Percentiles rank a stretch among this genome's conserved stretches.
phyloP scores from a whole-genome alignment of 23 red algal species.

The Pyropia haitanensis region DNA sequence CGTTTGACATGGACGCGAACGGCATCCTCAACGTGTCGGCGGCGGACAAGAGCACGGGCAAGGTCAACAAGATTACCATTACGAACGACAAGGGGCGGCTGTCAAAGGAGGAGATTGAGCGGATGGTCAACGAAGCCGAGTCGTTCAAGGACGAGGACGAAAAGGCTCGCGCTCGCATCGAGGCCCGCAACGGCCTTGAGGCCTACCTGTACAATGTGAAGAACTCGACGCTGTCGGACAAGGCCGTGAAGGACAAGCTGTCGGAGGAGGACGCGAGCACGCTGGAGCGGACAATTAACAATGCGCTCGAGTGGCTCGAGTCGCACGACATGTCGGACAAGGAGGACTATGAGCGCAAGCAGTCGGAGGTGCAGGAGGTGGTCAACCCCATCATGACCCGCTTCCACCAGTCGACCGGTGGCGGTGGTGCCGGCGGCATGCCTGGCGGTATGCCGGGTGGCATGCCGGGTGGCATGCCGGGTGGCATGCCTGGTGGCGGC shows the following conservation, averaged over 20 bases:
- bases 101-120: constrained; percentile 43
- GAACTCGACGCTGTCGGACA: constrained; percentile 21
- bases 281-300: constrained; percentile 13
- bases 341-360: constrained; percentile 43
- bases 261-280: constrained; percentile 17
- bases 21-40: constrained; percentile 56
- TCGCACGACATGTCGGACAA: constrained; percentile 1
- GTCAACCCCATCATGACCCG: constrained; percentile 42
- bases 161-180: constrained; percentile 13
- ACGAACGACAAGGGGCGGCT: constrained; percentile 46
- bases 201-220: constrained; percentile 13
- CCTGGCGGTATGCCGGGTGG: constrained; percentile 5
- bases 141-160: constrained; percentile 42
- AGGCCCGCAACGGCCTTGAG: constrained; percentile 45
- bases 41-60: constrained; percentile 49
- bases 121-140: constrained; percentile 57
- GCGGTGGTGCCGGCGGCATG: constrained; percentile 11
- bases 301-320: constrained; percentile 56
- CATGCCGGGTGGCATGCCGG: too few relatives aligned
- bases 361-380: constrained; percentile 41
- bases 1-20: constrained; percentile 57
- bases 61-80: constrained; percentile 43
- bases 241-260: constrained; percentile 29
- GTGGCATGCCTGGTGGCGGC: neutral
- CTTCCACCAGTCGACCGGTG: constrained; percentile 22